Evolutionary conservation across 2,329 filamentous ascomycete genomes (phyloP).

Genomic region (Davidsoniella virescens): DNA sequence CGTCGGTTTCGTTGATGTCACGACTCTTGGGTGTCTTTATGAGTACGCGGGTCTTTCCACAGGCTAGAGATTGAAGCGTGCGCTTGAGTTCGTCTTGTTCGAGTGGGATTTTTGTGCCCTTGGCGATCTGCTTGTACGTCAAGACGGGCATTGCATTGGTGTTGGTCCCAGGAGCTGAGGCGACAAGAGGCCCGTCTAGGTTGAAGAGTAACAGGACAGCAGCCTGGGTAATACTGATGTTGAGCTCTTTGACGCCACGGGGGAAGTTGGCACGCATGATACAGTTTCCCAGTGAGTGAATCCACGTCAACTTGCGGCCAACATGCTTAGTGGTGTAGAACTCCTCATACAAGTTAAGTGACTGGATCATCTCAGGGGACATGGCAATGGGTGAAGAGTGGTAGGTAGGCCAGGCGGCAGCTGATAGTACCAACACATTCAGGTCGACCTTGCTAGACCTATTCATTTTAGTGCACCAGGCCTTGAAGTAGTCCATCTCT

Average conservation of each 20-base stretch:
- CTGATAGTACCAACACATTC: slow-evolving; percentile 77
- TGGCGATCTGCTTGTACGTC: slow-evolving; percentile 58
- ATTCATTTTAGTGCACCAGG: slow-evolving; percentile 37
- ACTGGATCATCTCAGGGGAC: slow-evolving; percentile 56
- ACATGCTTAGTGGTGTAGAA: slow-evolving; percentile 86
- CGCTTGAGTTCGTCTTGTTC: slow-evolving; percentile 61
- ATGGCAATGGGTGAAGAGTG: slow-evolving; percentile 57
- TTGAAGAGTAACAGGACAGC: slow-evolving; percentile 88
- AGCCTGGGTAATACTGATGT: slow-evolving; percentile 84
- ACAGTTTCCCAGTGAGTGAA: slow-evolving; percentile 83
- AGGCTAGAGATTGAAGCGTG: slow-evolving; percentile 88
- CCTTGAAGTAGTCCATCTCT: slow-evolving; percentile 74
- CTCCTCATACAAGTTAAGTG: slow-evolving; percentile 64
- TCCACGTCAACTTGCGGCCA: slow-evolving; percentile 76
- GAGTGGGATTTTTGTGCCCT: slow-evolving; percentile 51
- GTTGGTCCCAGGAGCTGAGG: slow-evolving; percentile 15
- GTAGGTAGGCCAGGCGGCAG: slow-evolving; percentile 86
- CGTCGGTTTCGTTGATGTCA: slow-evolving; percentile 64
- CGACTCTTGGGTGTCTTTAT: slow-evolving; percentile 70
- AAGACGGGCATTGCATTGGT: slow-evolving; percentile 23
- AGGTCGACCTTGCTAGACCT: slow-evolving; percentile 27
- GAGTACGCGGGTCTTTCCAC: slow-evolving; percentile 72
- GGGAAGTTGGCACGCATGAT: slow-evolving; percentile 68
- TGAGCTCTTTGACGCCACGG: slow-evolving; percentile 68
- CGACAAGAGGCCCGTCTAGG: slow-evolving; percentile 26